Evolutionary conservation across 176 grass and related monocot species (phyloP), one percentile per base, ranked within the genome.

Genomic region (Oryza glaberrima): DNA sequence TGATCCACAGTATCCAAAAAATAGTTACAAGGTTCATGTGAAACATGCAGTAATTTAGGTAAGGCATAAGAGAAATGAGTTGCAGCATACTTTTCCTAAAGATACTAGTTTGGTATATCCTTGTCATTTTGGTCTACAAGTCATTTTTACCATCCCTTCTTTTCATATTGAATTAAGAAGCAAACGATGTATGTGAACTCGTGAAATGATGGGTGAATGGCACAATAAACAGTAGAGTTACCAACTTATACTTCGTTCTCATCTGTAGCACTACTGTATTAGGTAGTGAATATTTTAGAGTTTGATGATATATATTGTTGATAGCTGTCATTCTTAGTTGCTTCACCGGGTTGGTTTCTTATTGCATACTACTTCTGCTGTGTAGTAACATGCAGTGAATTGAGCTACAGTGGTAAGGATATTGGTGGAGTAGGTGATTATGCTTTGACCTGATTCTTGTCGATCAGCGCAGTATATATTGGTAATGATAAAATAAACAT

Each of bases 301-400:
- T 19, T 51, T 75, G 9, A 72, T 67, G 23, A 65, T 80, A 11
- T 46, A 11, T 82, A 30, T 52, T 89, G 58, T 82, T 11, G 11
- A 56, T 72, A 71, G 68, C 3, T 81, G 32, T 67, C 9, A 58
- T 47, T 80, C 9, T 22, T 19, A 38, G 54, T 77, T 64, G 48
- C 69, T 76, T 81, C 43, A 64, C 19, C 23, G 11, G 46, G 25
- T 19, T 75, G 40, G 15, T 77, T 77, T 41, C 2, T 82, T 83
- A 75, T 75, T 69, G 20, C 23, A 20, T 67, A 6, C 25, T 67
- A 3, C 25, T 58, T 79, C 64, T 83, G 4, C 3, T 67, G 71
- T 13, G 23, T 54, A 79, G 60, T 11, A 69, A 54, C 79, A 65
- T 73, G 34, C 7, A 19, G 36, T 82, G 12, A 22, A 58, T 70